phyloP scores from a whole-genome alignment of 2,329 filamentous ascomycete genomes.

The Fusarium fujikuroi region DNA sequence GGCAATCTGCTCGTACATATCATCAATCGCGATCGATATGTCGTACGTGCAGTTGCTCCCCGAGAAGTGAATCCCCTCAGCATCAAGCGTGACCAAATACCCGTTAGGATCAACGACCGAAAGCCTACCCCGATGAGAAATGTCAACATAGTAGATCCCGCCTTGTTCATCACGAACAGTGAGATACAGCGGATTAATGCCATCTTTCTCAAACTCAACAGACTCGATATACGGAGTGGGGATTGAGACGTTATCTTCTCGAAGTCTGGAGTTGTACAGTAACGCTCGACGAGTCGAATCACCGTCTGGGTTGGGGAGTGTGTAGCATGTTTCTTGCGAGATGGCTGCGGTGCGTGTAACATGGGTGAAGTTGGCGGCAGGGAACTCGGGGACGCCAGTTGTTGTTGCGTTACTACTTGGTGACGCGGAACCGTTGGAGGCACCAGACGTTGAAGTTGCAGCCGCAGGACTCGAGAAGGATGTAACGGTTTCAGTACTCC shows the following conservation, averaged over 20 bases:
- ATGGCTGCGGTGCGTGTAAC: conserved; percentile 46
- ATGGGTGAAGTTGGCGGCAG: conserved; percentile 49
- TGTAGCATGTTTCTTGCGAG: conserved; percentile 47
- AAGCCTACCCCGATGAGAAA: conserved; percentile 48
- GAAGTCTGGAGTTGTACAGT: conserved; percentile 48
- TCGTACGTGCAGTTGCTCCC: conserved; percentile 48
- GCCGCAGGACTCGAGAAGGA: conserved; percentile 24
- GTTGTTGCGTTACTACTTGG: conserved; percentile 18
- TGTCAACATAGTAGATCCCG: conserved; percentile 47
- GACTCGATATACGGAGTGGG: conserved; percentile 53
- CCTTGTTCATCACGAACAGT: conserved; percentile 46
- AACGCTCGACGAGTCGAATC: conserved; percentile 42
- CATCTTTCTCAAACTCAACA: conserved; percentile 48
- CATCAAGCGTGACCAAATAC: conserved; percentile 49
- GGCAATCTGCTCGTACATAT: conserved; percentile 50
- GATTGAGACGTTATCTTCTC: conserved; percentile 46
- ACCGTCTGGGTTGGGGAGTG: conserved; percentile 41
- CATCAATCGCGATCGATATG: conserved; percentile 47
- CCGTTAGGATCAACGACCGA: conserved; percentile 47
- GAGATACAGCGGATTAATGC: conserved; percentile 48
- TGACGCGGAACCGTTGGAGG: conserved; percentile 17
- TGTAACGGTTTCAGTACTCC: conserved; percentile 17
- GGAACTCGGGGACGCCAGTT: conserved; percentile 26
- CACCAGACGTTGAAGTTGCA: neutral
- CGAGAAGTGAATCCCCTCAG: conserved; percentile 49